Base-by-base conservation (phyloP, 371 early-diverging fungal species). In the Mortierella sp. region DNA sequence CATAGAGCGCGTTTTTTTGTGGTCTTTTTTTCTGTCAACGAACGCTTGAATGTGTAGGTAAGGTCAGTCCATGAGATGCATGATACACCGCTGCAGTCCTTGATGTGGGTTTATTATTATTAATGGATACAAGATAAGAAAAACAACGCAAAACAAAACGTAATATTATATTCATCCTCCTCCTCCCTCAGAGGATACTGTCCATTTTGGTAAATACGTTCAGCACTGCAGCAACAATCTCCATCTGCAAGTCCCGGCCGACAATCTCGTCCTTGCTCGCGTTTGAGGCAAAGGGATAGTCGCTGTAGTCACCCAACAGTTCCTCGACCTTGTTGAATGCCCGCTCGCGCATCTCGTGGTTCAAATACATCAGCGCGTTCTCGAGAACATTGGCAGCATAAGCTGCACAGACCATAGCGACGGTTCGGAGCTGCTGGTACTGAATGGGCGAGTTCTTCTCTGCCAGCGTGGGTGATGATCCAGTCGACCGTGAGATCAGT, bases 351-450 rank as follows among this genome's bases (percentile, higher is more conserved):
- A 95, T 92, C 85, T 95, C 94, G 80, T 95, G 95, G 73, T 95
- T 93, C 79, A 98, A 89, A 79, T 94, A 94, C 68, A 94, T 88
- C 75, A 98, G 83, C 29, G 98, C 97, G 87, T 98, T 98, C 88
- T 99, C 99, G 51, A 98, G 87, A 8, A 98, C 99, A 81, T 98
- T 97, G 24, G 97, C 99, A 7, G 99, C 97, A 81, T 97, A 97
- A 6, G 98, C 97, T 14, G 97, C 96, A 83, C 98, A 97, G n/a
- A 97, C 96, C 94, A 98, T 94, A 54, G 96, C 92, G n/a, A 98
- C 91, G 1, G 96, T 94, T 76, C 98, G 89, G 60, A 95, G 88
- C 76, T 88, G 78, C 32, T 89, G 84, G 72, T 89, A 89, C 14
- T 73, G 80, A 44, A 86, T 72, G n/a, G 88, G 89, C 12, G 81